A percentile compares a stretch with the other conserved stretches of the same genome.
These are phyloP conservation scores for Echinosophora koreensis DNA, from an alignment of 306 rosid genomes.

Conservation along the genomic window DNA sequence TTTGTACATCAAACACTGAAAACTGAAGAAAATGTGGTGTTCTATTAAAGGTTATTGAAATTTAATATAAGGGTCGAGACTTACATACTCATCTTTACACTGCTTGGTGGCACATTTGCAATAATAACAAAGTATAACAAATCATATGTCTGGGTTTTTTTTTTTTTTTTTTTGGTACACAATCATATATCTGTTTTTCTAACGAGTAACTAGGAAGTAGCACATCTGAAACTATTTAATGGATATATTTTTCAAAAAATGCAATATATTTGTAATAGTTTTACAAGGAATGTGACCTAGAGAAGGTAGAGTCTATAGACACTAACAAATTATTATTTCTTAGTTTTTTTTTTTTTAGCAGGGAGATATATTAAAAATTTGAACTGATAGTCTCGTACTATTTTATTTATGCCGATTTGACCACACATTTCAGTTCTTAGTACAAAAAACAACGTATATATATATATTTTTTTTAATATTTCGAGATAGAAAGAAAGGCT, in stretches of 20 bases:
- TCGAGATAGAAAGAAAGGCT: conserved; percentile 25
- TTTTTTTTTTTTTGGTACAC: too few relatives aligned
- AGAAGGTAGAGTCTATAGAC: conserved; percentile 11
- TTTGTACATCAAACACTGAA: too few relatives aligned
- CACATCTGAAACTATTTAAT: not conserved
- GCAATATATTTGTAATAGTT: conserved; percentile 8
- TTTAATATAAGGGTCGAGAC: not conserved
- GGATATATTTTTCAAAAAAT: conserved; percentile 1
- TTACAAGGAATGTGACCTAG: conserved; percentile 26
- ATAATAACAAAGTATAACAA: conserved; percentile 1
- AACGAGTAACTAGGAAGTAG: conserved; percentile 21
- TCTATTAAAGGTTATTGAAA: conserved; percentile 4
- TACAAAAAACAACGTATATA: conserved; percentile 3
- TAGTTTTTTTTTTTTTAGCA: not conserved
- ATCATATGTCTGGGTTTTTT: not conserved
- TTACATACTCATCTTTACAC: not conserved
- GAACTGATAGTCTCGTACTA: not conserved
- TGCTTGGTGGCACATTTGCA: not conserved
- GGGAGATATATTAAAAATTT: conserved; percentile 11
- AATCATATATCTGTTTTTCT: not conserved
- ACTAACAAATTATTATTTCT: not conserved
- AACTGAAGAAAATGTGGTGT: conserved; percentile 6
- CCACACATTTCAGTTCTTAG: conserved; percentile 9
- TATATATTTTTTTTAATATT: not conserved
- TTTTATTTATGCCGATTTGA: conserved; percentile 15